phyloP scores from a whole-genome alignment of 2,329 filamentous ascomycete species.

The Bipolaris oryzae region DNA sequence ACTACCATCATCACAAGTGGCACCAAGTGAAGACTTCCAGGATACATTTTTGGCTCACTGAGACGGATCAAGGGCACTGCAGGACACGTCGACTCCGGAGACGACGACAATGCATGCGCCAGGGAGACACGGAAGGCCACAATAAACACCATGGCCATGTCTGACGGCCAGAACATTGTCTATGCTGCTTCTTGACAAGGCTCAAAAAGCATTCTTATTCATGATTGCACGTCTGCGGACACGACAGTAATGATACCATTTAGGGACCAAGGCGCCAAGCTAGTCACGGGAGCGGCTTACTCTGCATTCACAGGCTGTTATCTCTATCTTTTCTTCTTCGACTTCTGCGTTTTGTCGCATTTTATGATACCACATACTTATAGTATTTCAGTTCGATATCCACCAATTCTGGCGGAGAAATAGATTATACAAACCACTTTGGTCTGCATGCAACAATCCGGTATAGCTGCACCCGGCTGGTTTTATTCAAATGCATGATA shows the following conservation, averaged over 20 bases:
- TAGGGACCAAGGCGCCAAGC: not conserved
- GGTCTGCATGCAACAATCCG: not conserved
- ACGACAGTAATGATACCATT: conserved; percentile 7
- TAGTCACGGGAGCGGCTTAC: not conserved
- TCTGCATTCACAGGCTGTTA: not conserved
- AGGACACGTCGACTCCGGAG: conserved; percentile 6
- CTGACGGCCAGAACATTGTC: not conserved
- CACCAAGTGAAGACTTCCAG: conserved; percentile 14
- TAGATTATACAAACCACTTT: not conserved
- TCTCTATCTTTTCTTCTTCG: not conserved
- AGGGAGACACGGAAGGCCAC: not conserved
- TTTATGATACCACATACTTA: conserved; percentile 25
- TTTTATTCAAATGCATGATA: no score
- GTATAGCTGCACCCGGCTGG: not conserved
- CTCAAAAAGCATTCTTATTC: not conserved
- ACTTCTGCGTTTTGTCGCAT: not conserved
- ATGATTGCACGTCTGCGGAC: not conserved
- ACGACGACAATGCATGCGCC: not conserved
- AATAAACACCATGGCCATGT: not conserved
- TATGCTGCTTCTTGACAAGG: conserved; percentile 4
- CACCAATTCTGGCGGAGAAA: not conserved
- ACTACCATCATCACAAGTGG: conserved; percentile 46
- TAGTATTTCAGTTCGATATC: not conserved
- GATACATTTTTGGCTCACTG: not conserved
- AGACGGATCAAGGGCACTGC: not conserved